Evolutionary conservation across 805 yeast genomes (phyloP).

Genomic region (Zygoascus flipseniorum): DNA sequence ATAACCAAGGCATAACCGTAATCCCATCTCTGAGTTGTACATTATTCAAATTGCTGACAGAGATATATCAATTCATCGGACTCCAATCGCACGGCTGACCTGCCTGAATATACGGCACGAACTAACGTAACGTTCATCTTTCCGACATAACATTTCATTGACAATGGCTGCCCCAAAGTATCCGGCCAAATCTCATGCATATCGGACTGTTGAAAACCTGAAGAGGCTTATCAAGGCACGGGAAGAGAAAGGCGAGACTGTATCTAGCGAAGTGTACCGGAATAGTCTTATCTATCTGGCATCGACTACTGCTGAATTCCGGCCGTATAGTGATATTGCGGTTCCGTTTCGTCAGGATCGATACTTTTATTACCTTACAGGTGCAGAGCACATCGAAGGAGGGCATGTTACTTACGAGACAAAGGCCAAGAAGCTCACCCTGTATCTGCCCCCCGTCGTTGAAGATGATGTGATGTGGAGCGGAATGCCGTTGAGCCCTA

Average conservation of each 20-base stretch:
- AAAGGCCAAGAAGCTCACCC: constrained; percentile 45
- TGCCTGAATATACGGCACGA: not conserved
- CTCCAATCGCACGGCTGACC: not conserved
- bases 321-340: constrained; percentile 72
- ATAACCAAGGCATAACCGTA: too few species aligned
- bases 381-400: constrained; percentile 68
- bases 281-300: constrained; percentile 30
- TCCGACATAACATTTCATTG: not conserved
- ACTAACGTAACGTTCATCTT: not conserved
- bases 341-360: constrained; percentile 81
- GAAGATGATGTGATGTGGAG: constrained; percentile 94
- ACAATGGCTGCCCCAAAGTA: constrained; percentile 38
- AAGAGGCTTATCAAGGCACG: constrained; percentile 28
- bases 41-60: too few species aligned
- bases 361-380: constrained; percentile 80
- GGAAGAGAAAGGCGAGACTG: constrained; percentile 20
- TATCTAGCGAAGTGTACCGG: constrained; percentile 40
- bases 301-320: constrained; percentile 34
- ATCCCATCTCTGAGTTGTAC: too few species aligned
- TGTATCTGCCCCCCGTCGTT: constrained; percentile 79
- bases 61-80: not conserved
- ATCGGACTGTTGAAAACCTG: constrained; percentile 21
- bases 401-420: constrained; percentile 56
- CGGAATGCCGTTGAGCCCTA: constrained; percentile 67
- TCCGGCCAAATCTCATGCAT: constrained; percentile 77